Evolutionary conservation across 1,139 yeast genomes (phyloP).

Genomic region (Candida mesenterica): DNA sequence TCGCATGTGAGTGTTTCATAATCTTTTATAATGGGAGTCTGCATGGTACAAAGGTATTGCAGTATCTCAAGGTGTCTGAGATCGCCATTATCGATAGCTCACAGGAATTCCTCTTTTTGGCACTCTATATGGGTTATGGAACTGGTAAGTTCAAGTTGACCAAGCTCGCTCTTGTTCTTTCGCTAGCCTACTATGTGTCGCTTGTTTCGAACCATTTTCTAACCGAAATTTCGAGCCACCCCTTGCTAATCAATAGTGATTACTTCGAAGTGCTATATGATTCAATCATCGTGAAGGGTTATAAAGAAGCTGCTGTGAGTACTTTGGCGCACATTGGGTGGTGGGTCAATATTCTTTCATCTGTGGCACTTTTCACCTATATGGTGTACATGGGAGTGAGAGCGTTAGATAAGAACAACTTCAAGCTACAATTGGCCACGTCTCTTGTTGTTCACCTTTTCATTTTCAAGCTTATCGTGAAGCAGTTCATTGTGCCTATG

Average conservation of each 20-base stretch:
- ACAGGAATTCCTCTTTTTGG: background rate
- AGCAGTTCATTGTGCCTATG: conserved; percentile 7
- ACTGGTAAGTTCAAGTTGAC: no score
- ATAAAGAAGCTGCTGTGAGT: conserved; percentile 2
- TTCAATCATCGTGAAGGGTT: conserved; percentile 6
- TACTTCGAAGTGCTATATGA: conserved; percentile 4
- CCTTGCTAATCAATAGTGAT: conserved; percentile 2
- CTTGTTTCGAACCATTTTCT: no score
- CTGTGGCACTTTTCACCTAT: no score
- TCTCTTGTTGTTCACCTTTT: conserved; percentile 13
- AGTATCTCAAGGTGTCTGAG: background rate
- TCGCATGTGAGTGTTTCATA: background rate
- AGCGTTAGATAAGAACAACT: conserved; percentile 2
- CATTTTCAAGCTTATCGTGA: conserved; percentile 9
- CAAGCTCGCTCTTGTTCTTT: no score
- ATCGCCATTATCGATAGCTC: background rate
- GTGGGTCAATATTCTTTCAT: no score
- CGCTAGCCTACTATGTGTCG: no score
- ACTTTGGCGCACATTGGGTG: no score
- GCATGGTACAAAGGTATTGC: background rate
- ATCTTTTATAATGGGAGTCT: no score
- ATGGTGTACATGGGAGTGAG: background rate
- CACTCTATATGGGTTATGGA: no score
- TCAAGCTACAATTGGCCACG: conserved; percentile 7
- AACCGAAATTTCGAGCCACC: no score